phyloP scores from a whole-genome alignment of 768 basidiomycete species.

The Mycena capillaripes region DNA sequence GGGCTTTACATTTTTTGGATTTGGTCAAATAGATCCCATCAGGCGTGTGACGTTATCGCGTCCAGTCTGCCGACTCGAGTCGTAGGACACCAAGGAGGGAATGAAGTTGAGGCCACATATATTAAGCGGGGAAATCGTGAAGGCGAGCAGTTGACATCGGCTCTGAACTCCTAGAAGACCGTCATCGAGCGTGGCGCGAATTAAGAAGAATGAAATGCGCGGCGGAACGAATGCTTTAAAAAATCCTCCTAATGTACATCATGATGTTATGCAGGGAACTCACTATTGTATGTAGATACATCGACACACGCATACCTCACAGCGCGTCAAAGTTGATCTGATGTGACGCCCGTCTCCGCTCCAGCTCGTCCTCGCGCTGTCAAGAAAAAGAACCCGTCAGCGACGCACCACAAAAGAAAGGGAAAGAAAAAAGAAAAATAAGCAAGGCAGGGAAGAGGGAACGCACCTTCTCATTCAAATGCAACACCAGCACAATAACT shows the following conservation, averaged over 20 bases:
- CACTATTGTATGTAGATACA: constrained; percentile 2
- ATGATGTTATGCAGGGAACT: neutral
- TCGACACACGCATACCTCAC: constrained; percentile 57
- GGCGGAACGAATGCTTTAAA: too few species aligned
- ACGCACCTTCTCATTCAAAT: constrained; percentile 92
- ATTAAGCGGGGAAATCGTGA: too few species aligned
- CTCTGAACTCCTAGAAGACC: too few species aligned
- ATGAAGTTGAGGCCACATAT: too few species aligned
- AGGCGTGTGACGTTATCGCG: too few species aligned
- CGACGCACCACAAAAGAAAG: neutral
- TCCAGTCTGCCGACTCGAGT: too few species aligned
- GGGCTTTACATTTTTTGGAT: too few species aligned
- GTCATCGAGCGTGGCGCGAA: too few species aligned
- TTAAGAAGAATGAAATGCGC: too few species aligned
- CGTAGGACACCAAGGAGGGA: too few species aligned
- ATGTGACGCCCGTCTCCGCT: constrained; percentile 89
- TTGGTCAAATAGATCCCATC: too few species aligned
- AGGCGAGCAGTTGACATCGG: too few species aligned
- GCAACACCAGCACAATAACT: constrained; percentile 86
- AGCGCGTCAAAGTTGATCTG: constrained; percentile 98
- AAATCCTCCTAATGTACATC: constrained; percentile 4
- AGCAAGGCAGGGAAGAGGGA: neutral
- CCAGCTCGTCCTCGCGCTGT: constrained; percentile 96
- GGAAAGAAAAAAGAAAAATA: neutral
- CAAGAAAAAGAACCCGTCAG: constrained; percentile 28